Base-by-base conservation (phyloP, 2,329 filamentous ascomycete genomes). In the Ustilaginoidea virens region DNA sequence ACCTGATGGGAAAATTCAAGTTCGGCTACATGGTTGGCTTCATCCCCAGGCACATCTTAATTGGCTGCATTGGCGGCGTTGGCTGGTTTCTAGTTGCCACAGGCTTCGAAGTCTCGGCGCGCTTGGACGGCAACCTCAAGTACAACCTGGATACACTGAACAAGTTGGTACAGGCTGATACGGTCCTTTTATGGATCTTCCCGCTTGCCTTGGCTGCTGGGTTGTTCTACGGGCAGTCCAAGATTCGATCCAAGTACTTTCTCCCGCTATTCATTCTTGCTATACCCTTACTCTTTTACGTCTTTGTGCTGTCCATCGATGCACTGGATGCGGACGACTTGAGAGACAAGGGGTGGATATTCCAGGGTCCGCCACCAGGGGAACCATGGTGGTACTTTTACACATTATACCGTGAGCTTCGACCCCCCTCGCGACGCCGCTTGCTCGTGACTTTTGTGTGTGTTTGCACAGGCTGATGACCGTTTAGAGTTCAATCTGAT, bases 301-400 rank as follows among this genome's bases (percentile, higher is more conserved):
- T 82, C 37, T 68, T 83, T 30, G 78, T 90, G 10, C 61, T 74
- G 16, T 69, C 68, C 2, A 60, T 87, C 6, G 70, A 83, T 26
- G 62, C 65, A 12, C 58, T 92, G 28, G 61, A 79, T 23, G 63
- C 83, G 34, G 63, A 70, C 21, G 61, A 61, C 9, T 56, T 96
- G 25, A 75, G 85, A 30, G 53, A 69, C 7, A 59, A 65, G 27
- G 90, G 90, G 12, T 98, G 90, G 90, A 79, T 96, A 8, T 98
- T 98, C 43, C 69, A 82, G 42, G 79, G 79, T 0, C 87, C 90
- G 1, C 77, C 79, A 25, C 76, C 77, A 7, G 80, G 72, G 9
- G 82, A 92, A 42, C 85, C 90, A 0, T 98, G 92, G 73, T 98
- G 90, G 70, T 85, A 90, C 48, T 98, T 98, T 45, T 98, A 93